phyloP scores from a whole-genome alignment of 73 alveolate genomes.

The Tetrahymena thermophila region DNA sequence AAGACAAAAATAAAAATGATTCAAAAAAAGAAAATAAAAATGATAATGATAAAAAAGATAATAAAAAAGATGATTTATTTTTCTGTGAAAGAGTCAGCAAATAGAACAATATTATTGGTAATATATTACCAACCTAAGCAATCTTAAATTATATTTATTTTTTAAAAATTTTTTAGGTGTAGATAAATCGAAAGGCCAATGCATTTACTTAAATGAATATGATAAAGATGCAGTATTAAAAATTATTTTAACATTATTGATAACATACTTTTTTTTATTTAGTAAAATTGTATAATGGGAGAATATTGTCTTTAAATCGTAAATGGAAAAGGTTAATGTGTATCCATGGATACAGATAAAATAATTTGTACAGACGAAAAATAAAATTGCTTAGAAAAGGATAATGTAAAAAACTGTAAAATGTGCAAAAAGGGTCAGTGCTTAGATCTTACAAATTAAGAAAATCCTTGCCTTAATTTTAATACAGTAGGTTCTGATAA shows the following conservation, averaged over 20 bases:
- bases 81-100: not conserved
- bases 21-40: no score
- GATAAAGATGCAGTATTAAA: not conserved
- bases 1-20: no score
- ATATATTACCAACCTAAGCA: not conserved
- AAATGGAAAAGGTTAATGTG: not conserved
- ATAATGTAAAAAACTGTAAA: not conserved
- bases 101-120: not conserved
- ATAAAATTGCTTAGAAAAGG: not conserved
- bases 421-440: not conserved
- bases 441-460: not conserved
- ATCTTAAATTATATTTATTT: no score
- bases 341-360: not conserved
- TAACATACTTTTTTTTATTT: no score
- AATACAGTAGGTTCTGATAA: not conserved
- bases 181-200: not conserved
- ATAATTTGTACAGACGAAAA: not conserved
- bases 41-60: not conserved
- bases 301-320: not conserved
- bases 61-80: no score
- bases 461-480: not conserved
- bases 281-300: not conserved
- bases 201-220: not conserved
- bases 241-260: no score
- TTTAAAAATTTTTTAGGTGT: not conserved